Percentiles rank a stretch among this genome's conserved stretches.
phyloP scores from a whole-genome alignment of 164 flowering plant genomes.

The Tetrastigma voinierianum region DNA sequence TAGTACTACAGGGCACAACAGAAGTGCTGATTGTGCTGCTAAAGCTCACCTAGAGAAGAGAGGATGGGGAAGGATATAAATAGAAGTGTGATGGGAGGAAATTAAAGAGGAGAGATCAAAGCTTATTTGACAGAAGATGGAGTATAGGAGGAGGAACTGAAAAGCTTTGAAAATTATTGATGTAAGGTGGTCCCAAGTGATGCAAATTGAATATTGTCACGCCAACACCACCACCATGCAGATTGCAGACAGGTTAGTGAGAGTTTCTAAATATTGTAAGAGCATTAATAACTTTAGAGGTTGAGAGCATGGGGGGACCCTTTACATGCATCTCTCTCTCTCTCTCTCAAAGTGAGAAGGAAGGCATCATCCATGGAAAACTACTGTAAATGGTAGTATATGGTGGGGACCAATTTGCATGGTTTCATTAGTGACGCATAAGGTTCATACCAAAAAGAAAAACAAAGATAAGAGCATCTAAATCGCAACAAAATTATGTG shows the following conservation, averaged over 20 bases:
- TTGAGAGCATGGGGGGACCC: constrained; percentile 19
- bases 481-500: constrained; percentile 6
- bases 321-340: constrained; percentile 10
- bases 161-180: constrained; percentile 7
- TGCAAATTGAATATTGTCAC: constrained; percentile 66
- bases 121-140: background rate
- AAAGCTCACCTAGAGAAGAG: constrained; percentile 10
- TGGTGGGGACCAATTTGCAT: constrained; percentile 28
- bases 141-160: constrained; percentile 5
- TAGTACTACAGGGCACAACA: background rate
- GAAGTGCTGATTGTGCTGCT: background rate
- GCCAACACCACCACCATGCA: constrained; percentile 42
- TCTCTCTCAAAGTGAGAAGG: constrained; percentile 5
- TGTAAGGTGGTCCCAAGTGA: constrained; percentile 47
- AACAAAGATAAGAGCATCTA: constrained; percentile 16
- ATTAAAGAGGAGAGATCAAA: background rate
- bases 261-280: constrained; percentile 30
- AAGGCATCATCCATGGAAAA: constrained; percentile 12
- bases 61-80: constrained; percentile 24
- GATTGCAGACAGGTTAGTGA: constrained; percentile 31
- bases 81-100: constrained; percentile 15
- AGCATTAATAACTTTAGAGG: constrained; percentile 28
- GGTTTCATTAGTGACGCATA: constrained; percentile 15
- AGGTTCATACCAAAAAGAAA: constrained; percentile 15
- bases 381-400: background rate